A percentile compares a stretch with the other conserved stretches of the same genome.
These are phyloP conservation scores for Plasmodium knowlesi DNA, from an alignment of 169 alveolate genomes.

Conservation along the genomic window DNA sequence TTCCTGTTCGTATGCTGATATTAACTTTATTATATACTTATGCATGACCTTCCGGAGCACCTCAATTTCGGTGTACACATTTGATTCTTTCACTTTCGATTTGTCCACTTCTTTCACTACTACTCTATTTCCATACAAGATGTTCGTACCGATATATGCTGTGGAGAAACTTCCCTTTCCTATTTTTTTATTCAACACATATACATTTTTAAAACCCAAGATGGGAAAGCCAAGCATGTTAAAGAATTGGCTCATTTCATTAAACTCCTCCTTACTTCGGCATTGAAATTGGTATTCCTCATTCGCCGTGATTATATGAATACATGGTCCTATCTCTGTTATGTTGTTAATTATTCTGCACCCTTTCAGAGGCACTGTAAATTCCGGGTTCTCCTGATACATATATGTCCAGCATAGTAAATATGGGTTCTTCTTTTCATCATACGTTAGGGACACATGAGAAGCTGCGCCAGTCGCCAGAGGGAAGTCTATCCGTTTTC, in stretches of 20 bases:
- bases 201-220: constrained; percentile 72
- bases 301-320: constrained; percentile 69
- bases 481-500: constrained; percentile 71
- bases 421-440: constrained; percentile 73
- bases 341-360: constrained; percentile 71
- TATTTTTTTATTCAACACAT: constrained; percentile 72
- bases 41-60: constrained; percentile 87
- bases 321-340: constrained; percentile 72
- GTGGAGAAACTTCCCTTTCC: constrained; percentile 83
- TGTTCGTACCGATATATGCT: constrained; percentile 80
- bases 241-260: constrained; percentile 73
- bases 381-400: constrained; percentile 66
- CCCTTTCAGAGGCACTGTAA: constrained; percentile 73
- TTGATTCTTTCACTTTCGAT: constrained; percentile 82
- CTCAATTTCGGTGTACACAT: constrained; percentile 87
- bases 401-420: constrained; percentile 65
- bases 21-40: constrained; percentile 86
- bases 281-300: constrained; percentile 75
- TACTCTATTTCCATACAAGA: constrained; percentile 79
- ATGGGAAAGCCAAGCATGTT: constrained; percentile 69
- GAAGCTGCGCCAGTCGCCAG: constrained; percentile 76
- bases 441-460: constrained; percentile 72
- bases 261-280: constrained; percentile 68
- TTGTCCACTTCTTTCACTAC: constrained; percentile 82
- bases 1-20: constrained; percentile 88